Conservation (phyloP, 257 asterid genomes). For the Capsicum chinense region DNA sequence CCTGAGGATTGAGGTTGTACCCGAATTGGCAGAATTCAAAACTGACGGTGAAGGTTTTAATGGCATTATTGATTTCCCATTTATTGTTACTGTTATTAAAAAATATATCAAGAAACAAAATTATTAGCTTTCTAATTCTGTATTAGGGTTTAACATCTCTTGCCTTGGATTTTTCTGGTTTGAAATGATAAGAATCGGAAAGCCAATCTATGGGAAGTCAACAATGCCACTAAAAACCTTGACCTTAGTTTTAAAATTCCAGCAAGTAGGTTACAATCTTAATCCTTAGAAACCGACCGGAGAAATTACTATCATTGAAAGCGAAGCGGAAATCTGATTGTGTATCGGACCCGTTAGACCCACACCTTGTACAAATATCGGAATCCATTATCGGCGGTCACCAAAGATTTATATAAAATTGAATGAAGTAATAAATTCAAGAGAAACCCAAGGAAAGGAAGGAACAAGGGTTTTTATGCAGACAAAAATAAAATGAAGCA, state of each 20-base stretch:
- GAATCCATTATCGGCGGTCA: slow-evolving; percentile 34
- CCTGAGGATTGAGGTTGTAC: background rate
- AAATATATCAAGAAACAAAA: no score
- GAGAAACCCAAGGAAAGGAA: no score
- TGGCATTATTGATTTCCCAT: background rate
- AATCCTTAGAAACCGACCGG: background rate
- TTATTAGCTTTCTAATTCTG: no score
- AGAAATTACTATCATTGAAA: background rate
- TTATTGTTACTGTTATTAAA: no score
- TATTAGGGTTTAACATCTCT: no score
- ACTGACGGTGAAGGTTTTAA: background rate
- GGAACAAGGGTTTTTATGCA: no score
- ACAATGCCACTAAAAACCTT: background rate
- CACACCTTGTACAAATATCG: slow-evolving; percentile 34
- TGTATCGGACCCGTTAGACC: slow-evolving; percentile 33
- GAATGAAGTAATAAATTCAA: no score
- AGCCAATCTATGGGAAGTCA: no score
- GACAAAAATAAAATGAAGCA: no score
- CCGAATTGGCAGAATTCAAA: slow-evolving; percentile 25
- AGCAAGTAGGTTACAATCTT: slow-evolving; percentile 14
- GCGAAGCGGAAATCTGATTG: background rate
- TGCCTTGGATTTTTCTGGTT: no score
- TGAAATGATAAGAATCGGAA: no score
- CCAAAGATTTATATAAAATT: no score
- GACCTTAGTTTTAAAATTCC: background rate